Percentiles rank a stretch among this genome's conserved stretches.
phyloP scores from a whole-genome alignment of 2,329 filamentous ascomycete genomes.

The Fusarium tuaranense region DNA sequence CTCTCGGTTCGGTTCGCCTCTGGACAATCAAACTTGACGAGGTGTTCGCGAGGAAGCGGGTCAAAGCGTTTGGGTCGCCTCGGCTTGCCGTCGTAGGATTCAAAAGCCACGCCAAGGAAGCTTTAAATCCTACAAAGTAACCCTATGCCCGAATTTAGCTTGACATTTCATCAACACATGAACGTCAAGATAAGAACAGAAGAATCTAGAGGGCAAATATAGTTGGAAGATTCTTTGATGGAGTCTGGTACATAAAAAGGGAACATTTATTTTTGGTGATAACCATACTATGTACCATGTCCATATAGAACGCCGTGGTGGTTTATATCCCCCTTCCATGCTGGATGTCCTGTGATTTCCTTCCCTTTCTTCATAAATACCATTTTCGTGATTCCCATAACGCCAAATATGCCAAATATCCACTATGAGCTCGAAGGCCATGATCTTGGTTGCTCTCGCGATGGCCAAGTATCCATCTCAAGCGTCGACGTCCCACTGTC shows the following conservation, averaged over 20 bases:
- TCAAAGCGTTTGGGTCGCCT: background rate
- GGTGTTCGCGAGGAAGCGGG: background rate
- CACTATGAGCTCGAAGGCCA: conserved; percentile 24
- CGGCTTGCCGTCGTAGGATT: background rate
- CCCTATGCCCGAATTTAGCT: background rate
- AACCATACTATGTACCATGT: background rate
- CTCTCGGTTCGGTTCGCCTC: conserved; percentile 4
- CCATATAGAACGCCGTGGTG: conserved; percentile 1
- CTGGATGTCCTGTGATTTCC: conserved; percentile 1
- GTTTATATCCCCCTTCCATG: background rate
- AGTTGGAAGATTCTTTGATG: background rate
- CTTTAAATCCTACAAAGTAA: background rate
- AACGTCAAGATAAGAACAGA: background rate
- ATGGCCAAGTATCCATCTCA: conserved; percentile 41
- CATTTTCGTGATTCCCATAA: conserved; percentile 14
- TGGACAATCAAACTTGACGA: background rate
- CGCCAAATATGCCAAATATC: conserved; percentile 22
- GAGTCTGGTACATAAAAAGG: background rate
- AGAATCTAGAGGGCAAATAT: background rate
- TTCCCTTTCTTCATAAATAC: conserved; percentile 6
- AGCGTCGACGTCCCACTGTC: conserved; percentile 35
- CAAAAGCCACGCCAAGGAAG: background rate
- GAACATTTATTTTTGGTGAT: background rate
- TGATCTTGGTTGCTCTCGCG: conserved; percentile 32
- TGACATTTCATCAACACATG: background rate